Evolutionary conservation across 805 yeast genomes (phyloP).

Genomic region (Candida nemodendra): DNA sequence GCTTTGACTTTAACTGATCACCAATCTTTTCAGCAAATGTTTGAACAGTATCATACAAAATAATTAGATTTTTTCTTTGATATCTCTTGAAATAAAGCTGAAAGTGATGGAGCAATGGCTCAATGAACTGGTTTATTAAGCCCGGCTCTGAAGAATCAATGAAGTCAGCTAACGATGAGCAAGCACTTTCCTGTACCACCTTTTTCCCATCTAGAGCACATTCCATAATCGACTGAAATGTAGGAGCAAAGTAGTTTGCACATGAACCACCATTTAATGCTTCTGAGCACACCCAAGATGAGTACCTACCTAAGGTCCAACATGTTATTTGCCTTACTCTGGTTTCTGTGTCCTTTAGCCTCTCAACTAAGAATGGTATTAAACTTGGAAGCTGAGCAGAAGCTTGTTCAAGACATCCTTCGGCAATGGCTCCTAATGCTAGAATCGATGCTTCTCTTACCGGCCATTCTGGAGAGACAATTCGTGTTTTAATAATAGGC

Average conservation of each 20-base stretch:
- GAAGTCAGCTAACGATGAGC: constrained; percentile 80
- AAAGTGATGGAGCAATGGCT: constrained; percentile 67
- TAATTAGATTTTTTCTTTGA: constrained; percentile 76
- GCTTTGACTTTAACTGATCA: constrained; percentile 49
- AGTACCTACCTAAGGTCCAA: constrained; percentile 90
- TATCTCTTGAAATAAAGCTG: constrained; percentile 71
- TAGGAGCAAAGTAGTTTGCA: constrained; percentile 69
- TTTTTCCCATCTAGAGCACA: constrained; percentile 82
- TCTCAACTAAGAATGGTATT: constrained; percentile 80
- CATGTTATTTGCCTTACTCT: constrained; percentile 91
- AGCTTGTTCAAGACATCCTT: constrained; percentile 76
- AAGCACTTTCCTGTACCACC: constrained; percentile 94
- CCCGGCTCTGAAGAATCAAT: constrained; percentile 72
- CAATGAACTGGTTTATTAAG: constrained; percentile 60
- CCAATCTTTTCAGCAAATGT: constrained; percentile 81
- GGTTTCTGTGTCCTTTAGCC: constrained; percentile 72
- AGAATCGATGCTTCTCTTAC: constrained; percentile 89
- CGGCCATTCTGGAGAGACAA: constrained; percentile 77
- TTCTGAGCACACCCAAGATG: constrained; percentile 76
- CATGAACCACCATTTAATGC: constrained; percentile 60
- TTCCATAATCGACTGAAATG: constrained; percentile 69
- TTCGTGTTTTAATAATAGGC: constrained; percentile 72
- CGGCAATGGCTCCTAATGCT: constrained; percentile 94
- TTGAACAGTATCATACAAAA: constrained; percentile 87
- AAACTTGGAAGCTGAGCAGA: constrained; percentile 72